Base-by-base conservation (phyloP, 2,329 filamentous ascomycete genomes). In the Graphiopsis chlorocephala region DNA sequence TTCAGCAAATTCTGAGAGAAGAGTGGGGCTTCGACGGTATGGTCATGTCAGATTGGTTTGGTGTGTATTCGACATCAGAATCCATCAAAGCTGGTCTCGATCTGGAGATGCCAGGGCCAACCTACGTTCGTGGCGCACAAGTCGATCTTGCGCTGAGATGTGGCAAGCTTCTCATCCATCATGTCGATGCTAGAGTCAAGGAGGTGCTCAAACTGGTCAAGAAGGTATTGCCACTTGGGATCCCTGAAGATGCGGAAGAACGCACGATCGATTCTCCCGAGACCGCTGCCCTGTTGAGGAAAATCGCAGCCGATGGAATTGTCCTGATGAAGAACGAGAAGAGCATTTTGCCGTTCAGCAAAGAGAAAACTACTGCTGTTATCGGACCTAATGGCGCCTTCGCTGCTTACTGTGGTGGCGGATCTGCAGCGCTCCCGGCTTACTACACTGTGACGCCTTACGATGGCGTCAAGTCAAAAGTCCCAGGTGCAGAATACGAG, bases 101-200 rank as follows among this genome's bases (percentile, higher is more conserved):
- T 76, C 92, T 96, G 88, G 84, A 85, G 23, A 96, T 95, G 92
- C 90, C 91, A 0, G 91, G 91, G 48, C 93, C 97, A 73, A 90
- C 90, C 1, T 63, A 35, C 71, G 31, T 74, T 71, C 64, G 77
- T 73, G 65, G 73, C 72, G 25, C 69, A 68, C 65, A 76, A 72
- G 61, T 75, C 6, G 68, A 67, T 20, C 65, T 76, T 68, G 68
- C 71, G 8, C 48, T 72, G 52, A 63, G 65, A 28, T 71, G 71
- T 61, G 70, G 73, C 26, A 73, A 72, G 53, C 65, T 74, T 3
- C 66, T 72, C 4, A 65, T 55, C 23, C 72, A 75, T 57, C 67
- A 71, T 73, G 82, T 90, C 56, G 82, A 89, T 67, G 79, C 78
- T 14, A 83, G 86, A n/a, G 85, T 83, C 3, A 84, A 85, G 66